Base-by-base conservation (phyloP, 2,329 filamentous ascomycete species). In the Trichoderma atroviride region DNA sequence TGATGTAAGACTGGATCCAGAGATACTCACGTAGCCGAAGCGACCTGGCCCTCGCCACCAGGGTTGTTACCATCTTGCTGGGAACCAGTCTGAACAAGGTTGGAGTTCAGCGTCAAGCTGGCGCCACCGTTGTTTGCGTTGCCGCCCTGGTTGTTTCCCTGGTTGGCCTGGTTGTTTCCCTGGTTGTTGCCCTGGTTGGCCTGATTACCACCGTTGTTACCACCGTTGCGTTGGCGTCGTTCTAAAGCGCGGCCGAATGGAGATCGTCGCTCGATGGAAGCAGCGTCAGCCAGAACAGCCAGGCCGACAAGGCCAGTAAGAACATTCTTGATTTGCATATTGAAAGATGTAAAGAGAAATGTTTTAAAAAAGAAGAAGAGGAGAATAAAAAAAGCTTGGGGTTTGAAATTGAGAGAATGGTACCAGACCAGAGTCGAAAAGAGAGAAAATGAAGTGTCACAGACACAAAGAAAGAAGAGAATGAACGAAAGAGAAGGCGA, bases 271-370 rank as follows among this genome's bases (percentile, higher is more conserved):
- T 77, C 74, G 70, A 85, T 75, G 24, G 79, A 77, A 19, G 81
- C 79, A 57, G 83, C 86, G 50, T 87, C 84, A 68, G 80, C 75
- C 56, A 83, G 75, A 69, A 79, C 79, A 61, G 81, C 77, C 71
- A 86, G 75, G 47, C 69, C 53, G 77, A 86, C 82, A 76, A 85
- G 71, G 27, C 88, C 81, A 79, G 84, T 81, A 59, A 85, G 71
- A 71, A 87, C 73, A 70, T 79, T 80, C 77, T 86, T 86, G 76
- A 86, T 75, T 76, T 86, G 82, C 86, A 88, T 88, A 59, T 74
- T 85, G 81, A 72, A 50, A 71, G 71, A 29, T 63, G 33, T 62
- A 68, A 68, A 58, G 70, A n/a, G 31, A 22, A 55, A 50, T 50
- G 35, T 33, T n/a, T 24, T n/a, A 66, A 27, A 66, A 37, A 33